Evolutionary conservation across 805 yeast species (phyloP), one percentile per base, ranked within the genome.

Genomic region (Priceomyces melissophilus): DNA sequence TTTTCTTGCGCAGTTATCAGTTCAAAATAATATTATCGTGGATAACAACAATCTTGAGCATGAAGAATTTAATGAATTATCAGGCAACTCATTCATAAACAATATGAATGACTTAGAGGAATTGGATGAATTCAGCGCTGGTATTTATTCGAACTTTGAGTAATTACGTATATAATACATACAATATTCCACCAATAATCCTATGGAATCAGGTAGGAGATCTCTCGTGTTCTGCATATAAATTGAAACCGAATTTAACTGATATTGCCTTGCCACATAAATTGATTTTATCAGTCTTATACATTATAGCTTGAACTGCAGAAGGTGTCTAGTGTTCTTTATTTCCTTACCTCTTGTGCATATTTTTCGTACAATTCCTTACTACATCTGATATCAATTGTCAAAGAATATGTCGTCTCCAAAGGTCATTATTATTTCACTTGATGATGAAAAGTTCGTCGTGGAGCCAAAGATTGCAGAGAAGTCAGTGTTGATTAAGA

Each of bases 61-160:
- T 9, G 47, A 46, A 15, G 43, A 47, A 5, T 41, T 39, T 8
- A 41, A 42, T 7, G 60, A 60, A 32, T 43, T 56, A 14, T 42
- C 61, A 1, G 75, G 74, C 10, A 69, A 69, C 45, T 54, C 58
- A 11, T 69, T 60, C 47, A 53, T 69, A 28, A 67, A 65, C 50
- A 58, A 46, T 39, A 46, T 67, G 42, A 67, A 66, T 49, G 63
- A 59, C 30, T 51, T 63, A 26, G 81, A 78, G 12, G 88, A 82
- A 47, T 72, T 90, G 42, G 95, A 87, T 49, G 96, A 88, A 45
- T 74, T 90, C 50, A 83, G 96, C 63, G 97, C 97, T 3, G 75
- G 88, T 49, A 90, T 90, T 7, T 90, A 90, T 60, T 84, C 96
- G 13, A 88, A 88, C 54, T 87, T 85, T 48, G 74, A 69, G 40